Evolutionary conservation across 371 early-diverging fungal genomes (phyloP).

Genomic region (Rhizopus sp.): DNA sequence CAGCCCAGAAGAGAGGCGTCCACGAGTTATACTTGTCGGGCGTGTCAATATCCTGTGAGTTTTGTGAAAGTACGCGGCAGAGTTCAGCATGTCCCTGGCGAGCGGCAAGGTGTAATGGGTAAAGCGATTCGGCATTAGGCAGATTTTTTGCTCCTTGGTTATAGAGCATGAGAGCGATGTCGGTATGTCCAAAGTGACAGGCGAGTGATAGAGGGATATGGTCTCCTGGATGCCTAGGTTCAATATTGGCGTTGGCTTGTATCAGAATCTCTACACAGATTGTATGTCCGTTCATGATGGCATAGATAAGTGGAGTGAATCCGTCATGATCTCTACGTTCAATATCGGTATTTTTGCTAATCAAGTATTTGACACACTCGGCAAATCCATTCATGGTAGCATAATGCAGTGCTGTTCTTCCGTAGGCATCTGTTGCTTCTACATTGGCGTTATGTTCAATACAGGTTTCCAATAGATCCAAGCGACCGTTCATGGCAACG

Average conservation of each 20-base stretch:
- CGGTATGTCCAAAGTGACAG: constrained; percentile 87
- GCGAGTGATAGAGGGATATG: constrained; percentile 81
- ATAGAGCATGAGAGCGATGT: constrained; percentile 81
- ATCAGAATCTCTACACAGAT: constrained; percentile 75
- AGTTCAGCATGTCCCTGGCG: constrained; percentile 85
- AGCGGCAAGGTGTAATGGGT: constrained; percentile 87
- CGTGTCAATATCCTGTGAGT: constrained; percentile 72
- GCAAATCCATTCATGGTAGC: constrained; percentile 87
- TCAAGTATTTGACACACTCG: constrained; percentile 69
- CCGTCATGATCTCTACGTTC: constrained; percentile 87
- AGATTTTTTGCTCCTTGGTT: constrained; percentile 69
- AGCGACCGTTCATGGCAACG: constrained; percentile 78
- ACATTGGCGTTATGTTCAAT: constrained; percentile 64
- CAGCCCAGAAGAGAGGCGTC: constrained; percentile 95
- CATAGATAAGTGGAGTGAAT: constrained; percentile 81
- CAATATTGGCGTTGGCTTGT: constrained; percentile 64
- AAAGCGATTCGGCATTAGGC: constrained; percentile 75
- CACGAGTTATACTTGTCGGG: constrained; percentile 91
- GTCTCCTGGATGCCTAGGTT: constrained; percentile 60
- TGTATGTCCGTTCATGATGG: constrained; percentile 81
- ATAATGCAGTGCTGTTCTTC: constrained; percentile 89
- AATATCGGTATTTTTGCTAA: constrained; percentile 61
- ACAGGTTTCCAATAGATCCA: constrained; percentile 60
- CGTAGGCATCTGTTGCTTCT: constrained; percentile 82
- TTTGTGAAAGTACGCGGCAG: constrained; percentile 70